These are phyloP conservation scores for Solidago caesia DNA, from an alignment of 129 eudicot genomes.

Conservation along the genomic window DNA sequence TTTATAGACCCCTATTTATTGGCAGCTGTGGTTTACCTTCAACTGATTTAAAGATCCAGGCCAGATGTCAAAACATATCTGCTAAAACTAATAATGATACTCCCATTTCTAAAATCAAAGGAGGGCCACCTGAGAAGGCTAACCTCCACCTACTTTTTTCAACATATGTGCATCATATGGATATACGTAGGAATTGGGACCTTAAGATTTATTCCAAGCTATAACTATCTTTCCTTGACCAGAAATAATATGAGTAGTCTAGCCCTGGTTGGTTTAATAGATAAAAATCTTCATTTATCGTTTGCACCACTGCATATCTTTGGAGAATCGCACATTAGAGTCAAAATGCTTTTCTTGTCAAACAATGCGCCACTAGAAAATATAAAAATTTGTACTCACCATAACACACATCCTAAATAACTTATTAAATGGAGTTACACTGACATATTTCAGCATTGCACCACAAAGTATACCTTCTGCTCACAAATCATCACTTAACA, in stretches of 20 bases:
- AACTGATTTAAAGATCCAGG: not conserved
- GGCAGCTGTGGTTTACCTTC: not conserved
- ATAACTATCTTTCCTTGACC: not conserved
- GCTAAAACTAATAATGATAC: conserved; percentile 3
- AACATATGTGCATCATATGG: conserved; percentile 17
- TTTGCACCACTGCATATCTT: not conserved
- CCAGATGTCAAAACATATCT: not conserved
- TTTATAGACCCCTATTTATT: not conserved
- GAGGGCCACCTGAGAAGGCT: conserved; percentile 2
- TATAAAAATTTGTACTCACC: not conserved
- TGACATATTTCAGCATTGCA: not conserved
- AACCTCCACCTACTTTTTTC: not conserved
- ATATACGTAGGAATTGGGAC: not conserved
- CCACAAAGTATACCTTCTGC: not conserved
- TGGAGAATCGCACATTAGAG: not conserved
- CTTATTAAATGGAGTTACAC: not conserved
- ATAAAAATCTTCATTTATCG: not conserved
- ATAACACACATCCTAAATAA: not conserved
- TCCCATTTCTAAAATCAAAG: not conserved
- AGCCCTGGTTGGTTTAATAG: not conserved
- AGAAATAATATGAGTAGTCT: not conserved
- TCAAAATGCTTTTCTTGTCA: not conserved
- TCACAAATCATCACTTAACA: not conserved
- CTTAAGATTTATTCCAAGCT: not conserved
- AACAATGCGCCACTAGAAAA: not conserved